Base-by-base conservation (phyloP, 1,284 basidiomycete genomes). In the Boletus holoroseus region DNA sequence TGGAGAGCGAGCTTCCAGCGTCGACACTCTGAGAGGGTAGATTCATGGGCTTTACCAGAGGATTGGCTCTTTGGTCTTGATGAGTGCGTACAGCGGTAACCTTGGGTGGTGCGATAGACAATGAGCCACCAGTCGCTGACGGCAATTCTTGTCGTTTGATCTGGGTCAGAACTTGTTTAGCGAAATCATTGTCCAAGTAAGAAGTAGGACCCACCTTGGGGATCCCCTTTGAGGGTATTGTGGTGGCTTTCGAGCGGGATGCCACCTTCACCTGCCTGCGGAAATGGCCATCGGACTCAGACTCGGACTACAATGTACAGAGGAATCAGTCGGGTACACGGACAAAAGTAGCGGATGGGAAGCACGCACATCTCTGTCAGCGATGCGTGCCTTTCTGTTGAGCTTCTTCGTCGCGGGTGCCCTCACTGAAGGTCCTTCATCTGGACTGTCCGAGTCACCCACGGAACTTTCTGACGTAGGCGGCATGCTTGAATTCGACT, bases 1-100 rank as follows among this genome's bases (percentile, higher is more conserved):
- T 80, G 28, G 71, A 68, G 31, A 79, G 68, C 9, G 69, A 71
- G 47, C 67, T 70, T 15, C 62, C 66, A 32, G 64, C 54, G n/a
- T 60, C 53, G 13, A 60, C 49, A n/a, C 52, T 66, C 30, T 47
- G 27, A 30, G 63, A 41, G 1, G 63, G 50, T 31, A 69, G 22
- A 41, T 20, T 37, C 15, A 66, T 54, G 9, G 68, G 2, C 43
- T 69, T 65, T 1, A 65, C 67, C 11, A 69, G 42, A 42, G 63
- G 63, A 37, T 65, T 51, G 32, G 22, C 0, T 44, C 47, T 63
- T 46, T 68, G 63, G 24, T 65, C 67, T 30, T 69, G 68, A 35
- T 67, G 68, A 36, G 65, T 68, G 38, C 67, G 60, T 13, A 51
- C 15, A 35, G 36, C 22, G 1, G 51, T n/a, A 31, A 52, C 26